Conservation (phyloP, 352 stramenopile genomes). For the Phytophthora uliginosa region DNA sequence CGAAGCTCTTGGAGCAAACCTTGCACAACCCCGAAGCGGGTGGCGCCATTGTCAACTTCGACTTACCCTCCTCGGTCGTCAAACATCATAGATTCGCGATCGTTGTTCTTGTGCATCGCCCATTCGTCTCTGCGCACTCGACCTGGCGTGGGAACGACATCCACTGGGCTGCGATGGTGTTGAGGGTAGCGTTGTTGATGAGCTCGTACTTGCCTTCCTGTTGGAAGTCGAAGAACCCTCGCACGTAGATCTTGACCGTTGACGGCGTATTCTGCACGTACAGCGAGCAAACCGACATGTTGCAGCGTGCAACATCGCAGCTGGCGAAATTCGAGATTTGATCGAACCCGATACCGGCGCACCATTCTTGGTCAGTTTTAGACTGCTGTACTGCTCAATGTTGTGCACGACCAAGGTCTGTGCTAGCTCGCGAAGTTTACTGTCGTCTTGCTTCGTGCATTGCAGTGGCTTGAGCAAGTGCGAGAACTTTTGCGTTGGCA, state of each 20-base stretch:
- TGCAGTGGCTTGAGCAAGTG: slow-evolving; percentile 22
- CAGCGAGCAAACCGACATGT: slow-evolving; percentile 33
- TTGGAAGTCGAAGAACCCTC: slow-evolving; percentile 43
- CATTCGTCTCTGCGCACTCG: slow-evolving; percentile 41
- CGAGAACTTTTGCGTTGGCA: slow-evolving; percentile 18
- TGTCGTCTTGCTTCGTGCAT: slow-evolving; percentile 23
- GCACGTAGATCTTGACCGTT: slow-evolving; percentile 26
- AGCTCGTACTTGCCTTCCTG: slow-evolving; percentile 22
- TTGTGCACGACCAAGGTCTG: slow-evolving; percentile 43
- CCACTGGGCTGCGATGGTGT: slow-evolving; percentile 20
- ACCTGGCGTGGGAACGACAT: slow-evolving; percentile 29
- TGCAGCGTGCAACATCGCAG: slow-evolving; percentile 23
- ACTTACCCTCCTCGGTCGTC: slow-evolving; percentile 16
- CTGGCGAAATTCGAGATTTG: slow-evolving; percentile 24
- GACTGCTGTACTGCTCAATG: slow-evolving; percentile 36
- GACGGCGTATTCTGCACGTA: slow-evolving; percentile 21
- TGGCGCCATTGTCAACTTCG: not conserved
- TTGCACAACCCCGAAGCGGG: slow-evolving; percentile 29
- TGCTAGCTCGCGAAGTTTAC: slow-evolving; percentile 24
- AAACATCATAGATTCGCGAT: slow-evolving; percentile 27
- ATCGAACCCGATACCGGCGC: slow-evolving; percentile 21
- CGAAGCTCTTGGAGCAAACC: slow-evolving; percentile 39
- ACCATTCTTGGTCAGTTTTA: slow-evolving; percentile 19
- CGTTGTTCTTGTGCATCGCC: slow-evolving; percentile 20
- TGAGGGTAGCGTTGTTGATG: slow-evolving; percentile 24